These are phyloP conservation scores for Udeniomyces megalosporus DNA, from an alignment of 768 basidiomycete species.

Conservation along the genomic window DNA sequence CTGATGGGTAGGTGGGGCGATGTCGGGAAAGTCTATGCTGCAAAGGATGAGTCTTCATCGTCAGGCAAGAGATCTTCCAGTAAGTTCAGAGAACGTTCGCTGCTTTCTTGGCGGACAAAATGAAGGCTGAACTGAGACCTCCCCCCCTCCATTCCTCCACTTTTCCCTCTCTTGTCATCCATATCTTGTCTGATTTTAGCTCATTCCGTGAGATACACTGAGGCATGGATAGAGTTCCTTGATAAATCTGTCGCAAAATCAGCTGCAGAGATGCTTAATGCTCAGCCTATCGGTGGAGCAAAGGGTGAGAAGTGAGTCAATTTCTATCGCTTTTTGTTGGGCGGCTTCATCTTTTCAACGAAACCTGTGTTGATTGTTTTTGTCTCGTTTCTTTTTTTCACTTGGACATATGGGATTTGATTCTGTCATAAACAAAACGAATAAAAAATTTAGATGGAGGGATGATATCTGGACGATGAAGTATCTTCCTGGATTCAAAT, in stretches of 20 bases:
- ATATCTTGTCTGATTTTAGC: no score
- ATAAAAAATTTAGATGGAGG: constrained; percentile 63
- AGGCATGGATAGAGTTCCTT: constrained; percentile 97
- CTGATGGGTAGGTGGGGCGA: constrained; percentile 80
- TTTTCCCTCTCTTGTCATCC: no score
- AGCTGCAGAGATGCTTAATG: constrained; percentile 90
- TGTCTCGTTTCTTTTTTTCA: background rate
- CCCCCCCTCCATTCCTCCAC: no score
- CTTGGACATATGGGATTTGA: no score
- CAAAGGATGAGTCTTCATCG: constrained; percentile 55
- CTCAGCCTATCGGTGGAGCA: constrained; percentile 62
- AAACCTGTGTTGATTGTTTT: background rate
- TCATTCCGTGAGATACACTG: constrained; percentile 51
- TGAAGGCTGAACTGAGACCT: background rate
- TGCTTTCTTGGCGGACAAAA: no score
- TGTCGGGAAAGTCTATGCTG: constrained; percentile 79
- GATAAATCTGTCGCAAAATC: constrained; percentile 80
- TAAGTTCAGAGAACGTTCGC: no score
- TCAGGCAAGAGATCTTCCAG: background rate
- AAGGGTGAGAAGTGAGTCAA: constrained; percentile 26
- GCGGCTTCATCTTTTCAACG: no score
- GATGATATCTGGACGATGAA: constrained; percentile 99
- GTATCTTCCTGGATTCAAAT: constrained; percentile 92
- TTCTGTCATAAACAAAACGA: no score
- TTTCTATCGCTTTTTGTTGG: background rate